phyloP scores from a whole-genome alignment of 306 rosid genomes.

The Quercus agrifolia region DNA sequence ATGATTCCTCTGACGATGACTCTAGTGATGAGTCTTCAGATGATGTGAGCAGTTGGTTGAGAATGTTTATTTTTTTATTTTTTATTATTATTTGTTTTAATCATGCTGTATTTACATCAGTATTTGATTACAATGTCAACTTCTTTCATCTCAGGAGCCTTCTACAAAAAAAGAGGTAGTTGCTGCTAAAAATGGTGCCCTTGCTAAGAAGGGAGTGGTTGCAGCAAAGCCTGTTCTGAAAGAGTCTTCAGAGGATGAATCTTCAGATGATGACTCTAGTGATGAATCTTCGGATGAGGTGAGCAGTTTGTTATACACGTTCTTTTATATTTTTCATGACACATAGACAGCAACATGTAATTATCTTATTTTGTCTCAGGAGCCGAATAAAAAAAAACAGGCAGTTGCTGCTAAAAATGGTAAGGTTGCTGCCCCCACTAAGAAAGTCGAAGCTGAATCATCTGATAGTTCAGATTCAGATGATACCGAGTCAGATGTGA shows the following conservation, averaged over 20 bases:
- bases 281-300: no score
- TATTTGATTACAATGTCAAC: neutral
- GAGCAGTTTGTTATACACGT: no score
- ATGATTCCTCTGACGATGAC: conserved; percentile 18
- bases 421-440: conserved; percentile 17
- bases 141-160: neutral
- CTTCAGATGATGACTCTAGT: conserved; percentile 33
- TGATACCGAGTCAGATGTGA: conserved; percentile 46
- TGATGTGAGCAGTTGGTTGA: neutral
- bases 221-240: conserved; percentile 7
- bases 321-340: no score
- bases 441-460: conserved; percentile 10
- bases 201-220: conserved; percentile 14
- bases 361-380: conserved; percentile 16
- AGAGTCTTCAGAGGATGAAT: conserved; percentile 33
- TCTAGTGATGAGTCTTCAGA: neutral
- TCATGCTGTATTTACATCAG: neutral
- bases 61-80: no score
- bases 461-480: conserved; percentile 46
- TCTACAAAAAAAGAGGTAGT: neutral
- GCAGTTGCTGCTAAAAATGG: conserved; percentile 23
- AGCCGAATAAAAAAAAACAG: conserved; percentile 25
- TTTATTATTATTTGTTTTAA: no score
- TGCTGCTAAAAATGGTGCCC: conserved; percentile 23
- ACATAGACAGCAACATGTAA: neutral